Conservation (phyloP, 176 grass and related monocot genomes). For the Ampelocalamus luodianensis region DNA sequence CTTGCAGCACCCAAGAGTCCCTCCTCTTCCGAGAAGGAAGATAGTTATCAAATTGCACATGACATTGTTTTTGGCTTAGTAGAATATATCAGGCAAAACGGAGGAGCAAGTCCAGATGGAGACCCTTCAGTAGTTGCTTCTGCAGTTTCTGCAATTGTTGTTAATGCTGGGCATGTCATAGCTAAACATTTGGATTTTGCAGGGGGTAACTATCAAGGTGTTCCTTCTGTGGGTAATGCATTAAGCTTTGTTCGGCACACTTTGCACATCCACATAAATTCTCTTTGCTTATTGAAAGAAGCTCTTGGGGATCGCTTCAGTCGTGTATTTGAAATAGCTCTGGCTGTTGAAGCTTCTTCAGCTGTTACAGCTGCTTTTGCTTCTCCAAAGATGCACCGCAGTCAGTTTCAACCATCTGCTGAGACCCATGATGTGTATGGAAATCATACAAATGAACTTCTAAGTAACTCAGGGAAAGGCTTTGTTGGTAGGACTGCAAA, state of each 20-base stretch:
- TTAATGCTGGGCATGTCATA: slow-evolving; percentile 71
- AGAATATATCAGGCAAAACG: slow-evolving; percentile 82
- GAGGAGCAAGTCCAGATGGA: slow-evolving; percentile 64
- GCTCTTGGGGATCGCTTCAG: slow-evolving; percentile 85
- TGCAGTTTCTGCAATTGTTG: slow-evolving; percentile 89
- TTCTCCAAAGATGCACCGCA: slow-evolving; percentile 79
- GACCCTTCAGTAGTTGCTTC: slow-evolving; percentile 77
- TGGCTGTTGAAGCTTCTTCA: slow-evolving; percentile 84
- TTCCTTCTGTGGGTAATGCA: slow-evolving; percentile 56
- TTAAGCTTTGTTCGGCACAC: slow-evolving; percentile 68
- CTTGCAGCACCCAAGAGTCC: slow-evolving; percentile 57
- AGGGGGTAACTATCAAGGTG: slow-evolving; percentile 70
- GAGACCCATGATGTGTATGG: slow-evolving; percentile 79
- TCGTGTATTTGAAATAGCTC: slow-evolving; percentile 77
- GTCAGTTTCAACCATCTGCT: slow-evolving; percentile 90
- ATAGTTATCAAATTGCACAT: slow-evolving; percentile 85
- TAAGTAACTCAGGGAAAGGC: slow-evolving; percentile 69
- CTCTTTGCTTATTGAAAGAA: slow-evolving; percentile 93
- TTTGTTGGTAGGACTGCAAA: slow-evolving; percentile 74
- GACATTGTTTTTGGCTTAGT: slow-evolving; percentile 75
- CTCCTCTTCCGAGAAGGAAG: slow-evolving; percentile 71
- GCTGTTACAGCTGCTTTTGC: slow-evolving; percentile 68
- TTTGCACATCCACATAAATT: slow-evolving; percentile 79
- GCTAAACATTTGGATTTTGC: slow-evolving; percentile 86
- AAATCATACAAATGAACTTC: slow-evolving; percentile 74